phyloP scores from a whole-genome alignment of 202 grass and related monocot genomes.

The Eragrostis tef region DNA sequence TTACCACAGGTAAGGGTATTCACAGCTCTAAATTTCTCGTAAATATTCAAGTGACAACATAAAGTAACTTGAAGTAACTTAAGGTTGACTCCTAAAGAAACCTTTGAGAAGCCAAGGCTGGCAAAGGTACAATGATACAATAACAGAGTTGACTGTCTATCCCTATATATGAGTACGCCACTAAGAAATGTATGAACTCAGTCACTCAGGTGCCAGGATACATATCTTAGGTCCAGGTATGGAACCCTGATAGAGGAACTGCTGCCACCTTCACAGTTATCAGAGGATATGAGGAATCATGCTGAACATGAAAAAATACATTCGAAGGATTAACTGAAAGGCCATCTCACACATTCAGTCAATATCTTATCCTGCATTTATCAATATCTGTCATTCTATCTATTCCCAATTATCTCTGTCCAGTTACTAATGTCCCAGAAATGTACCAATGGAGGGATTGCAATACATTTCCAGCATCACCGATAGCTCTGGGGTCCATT shows the following conservation, averaged over 20 bases:
- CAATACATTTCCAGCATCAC: background rate
- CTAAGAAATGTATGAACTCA: background rate
- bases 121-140: background rate
- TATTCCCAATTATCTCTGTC: background rate
- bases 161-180: background rate
- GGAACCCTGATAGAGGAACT: background rate
- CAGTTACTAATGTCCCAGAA: background rate
- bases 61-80: background rate
- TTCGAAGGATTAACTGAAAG: background rate
- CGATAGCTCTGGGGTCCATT: background rate
- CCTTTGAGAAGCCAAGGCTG: background rate
- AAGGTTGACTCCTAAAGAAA: background rate
- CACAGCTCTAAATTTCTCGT: background rate
- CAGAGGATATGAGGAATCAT: conserved; percentile 4
- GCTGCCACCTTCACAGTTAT: background rate
- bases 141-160: background rate
- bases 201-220: background rate
- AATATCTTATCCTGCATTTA: background rate
- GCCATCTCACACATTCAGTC: background rate
- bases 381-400: background rate
- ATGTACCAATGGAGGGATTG: background rate
- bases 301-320: conserved; percentile 10
- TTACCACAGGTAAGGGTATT: background rate
- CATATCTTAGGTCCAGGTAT: conserved; percentile 9
- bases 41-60: background rate